Evolutionary conservation across 495 filamentous ascomycete genomes (phyloP), one percentile per base, ranked within the genome.

Genomic region (Aspergillus sparsus): DNA sequence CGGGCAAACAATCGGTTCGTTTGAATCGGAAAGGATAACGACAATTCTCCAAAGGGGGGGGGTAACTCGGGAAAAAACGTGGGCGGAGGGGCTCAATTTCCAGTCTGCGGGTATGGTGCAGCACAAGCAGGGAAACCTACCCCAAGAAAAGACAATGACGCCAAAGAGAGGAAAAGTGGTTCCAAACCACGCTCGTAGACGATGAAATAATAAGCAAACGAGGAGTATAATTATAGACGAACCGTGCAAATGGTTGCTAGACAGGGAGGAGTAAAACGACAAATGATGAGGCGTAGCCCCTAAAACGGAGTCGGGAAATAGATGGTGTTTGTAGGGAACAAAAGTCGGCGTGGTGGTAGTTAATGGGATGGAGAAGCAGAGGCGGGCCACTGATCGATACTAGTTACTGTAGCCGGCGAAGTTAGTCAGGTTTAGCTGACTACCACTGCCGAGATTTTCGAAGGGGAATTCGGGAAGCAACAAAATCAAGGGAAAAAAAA

Each of bases 31-130:
- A 52, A 16, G 44, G 44, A 15, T n/a, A 58, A 57, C 34, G 54
- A 61, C 59, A 54, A 62, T 39, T 42, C 42, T 49, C 49, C 31
- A 62, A 41, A 27, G 32, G 33, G 50, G 33, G 50, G 21, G 21
- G 21, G 21, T 27, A 52, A 53, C 27, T 21, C 44, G 44, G 15
- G 60, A 57, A 34, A 53, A 42, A 61, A 55, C 52, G 50, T 56
- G 62, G 60, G 54, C 58, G 61, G 62, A 65, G 62, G 58, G 62
- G 62, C 44, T 55, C 58, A 58, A 58, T 57, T 62, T 53, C 53
- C 35, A 41, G 58, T 55, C 49, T 21, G 57, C 49, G 37, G 49
- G 53, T 49, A 39, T 35, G 31, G 44, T 39, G 44, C 33, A 35
- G 16, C 35, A 52, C 37, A 33, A 37, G 54, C 21, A 56, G 46